phyloP scores from a whole-genome alignment of 1,284 basidiomycete species.

The Bondarzewia mesenterica region DNA sequence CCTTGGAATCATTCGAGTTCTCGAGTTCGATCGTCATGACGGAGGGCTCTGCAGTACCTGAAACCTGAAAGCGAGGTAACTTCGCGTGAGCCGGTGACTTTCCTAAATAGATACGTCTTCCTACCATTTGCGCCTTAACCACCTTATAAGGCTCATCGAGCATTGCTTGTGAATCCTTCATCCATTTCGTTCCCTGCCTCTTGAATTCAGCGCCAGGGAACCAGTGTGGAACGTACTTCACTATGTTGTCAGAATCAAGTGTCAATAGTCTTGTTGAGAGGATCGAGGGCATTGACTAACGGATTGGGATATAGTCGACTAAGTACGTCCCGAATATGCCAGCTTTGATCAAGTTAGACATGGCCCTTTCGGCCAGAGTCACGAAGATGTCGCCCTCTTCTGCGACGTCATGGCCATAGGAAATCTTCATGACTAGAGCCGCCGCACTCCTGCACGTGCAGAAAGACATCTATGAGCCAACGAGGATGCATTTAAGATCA shows the following conservation, averaged over 20 bases:
- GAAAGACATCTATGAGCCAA: not conserved
- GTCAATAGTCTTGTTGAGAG: not conserved
- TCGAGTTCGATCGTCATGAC: not conserved
- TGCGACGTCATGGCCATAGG: constrained; percentile 4
- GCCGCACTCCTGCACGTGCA: not conserved
- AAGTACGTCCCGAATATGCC: constrained; percentile 17
- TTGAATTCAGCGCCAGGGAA: constrained; percentile 58
- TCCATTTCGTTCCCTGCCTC: constrained; percentile 14
- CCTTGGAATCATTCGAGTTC: not conserved
- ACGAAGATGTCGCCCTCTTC: constrained; percentile 14
- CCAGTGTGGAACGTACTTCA: constrained; percentile 54
- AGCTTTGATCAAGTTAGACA: constrained; percentile 13
- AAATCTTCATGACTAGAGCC: constrained; percentile 1
- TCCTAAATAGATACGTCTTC: not conserved
- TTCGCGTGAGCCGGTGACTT: not conserved
- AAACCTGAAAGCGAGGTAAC: not conserved
- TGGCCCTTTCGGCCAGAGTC: constrained; percentile 14
- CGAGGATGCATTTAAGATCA: not conserved
- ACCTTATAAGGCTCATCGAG: not conserved
- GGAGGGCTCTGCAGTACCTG: not conserved
- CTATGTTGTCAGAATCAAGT: constrained; percentile 22
- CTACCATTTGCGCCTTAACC: not conserved
- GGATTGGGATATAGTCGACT: constrained; percentile 19
- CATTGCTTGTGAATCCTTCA: not conserved
- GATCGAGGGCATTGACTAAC: constrained; percentile 8